Percentiles rank a stretch among this genome's conserved stretches.
Evolutionary conservation across 257 asterid species (phyloP).

Genomic region (Handroanthus guayacan): DNA sequence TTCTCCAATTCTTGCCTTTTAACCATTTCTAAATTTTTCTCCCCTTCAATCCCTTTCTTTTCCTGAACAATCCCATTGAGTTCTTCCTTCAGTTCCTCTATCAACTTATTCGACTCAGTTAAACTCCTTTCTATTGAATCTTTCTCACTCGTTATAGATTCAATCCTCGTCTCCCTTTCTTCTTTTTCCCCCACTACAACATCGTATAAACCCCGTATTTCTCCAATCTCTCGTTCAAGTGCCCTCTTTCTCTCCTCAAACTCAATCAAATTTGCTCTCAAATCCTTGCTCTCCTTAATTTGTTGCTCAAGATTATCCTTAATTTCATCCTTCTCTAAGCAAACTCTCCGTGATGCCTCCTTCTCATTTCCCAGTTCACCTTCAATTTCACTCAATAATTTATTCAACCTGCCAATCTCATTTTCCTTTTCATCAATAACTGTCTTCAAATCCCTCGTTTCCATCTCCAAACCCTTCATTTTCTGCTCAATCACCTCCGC

Average conservation of each 20-base stretch:
- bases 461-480: slow-evolving; percentile 53
- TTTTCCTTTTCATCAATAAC: slow-evolving; percentile 54
- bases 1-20: slow-evolving; percentile 59
- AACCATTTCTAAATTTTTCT: slow-evolving; percentile 45
- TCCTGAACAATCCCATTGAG: slow-evolving; percentile 44
- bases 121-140: slow-evolving; percentile 48
- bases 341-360: slow-evolving; percentile 41
- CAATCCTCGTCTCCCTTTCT: slow-evolving; percentile 50
- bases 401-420: slow-evolving; percentile 49
- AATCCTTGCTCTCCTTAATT: slow-evolving; percentile 42
- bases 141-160: slow-evolving; percentile 44
- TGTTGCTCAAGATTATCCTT: slow-evolving; percentile 44
- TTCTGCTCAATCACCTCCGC: slow-evolving; percentile 46
- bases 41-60: slow-evolving; percentile 57
- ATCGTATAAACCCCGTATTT: slow-evolving; percentile 43
- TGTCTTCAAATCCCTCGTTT: slow-evolving; percentile 45
- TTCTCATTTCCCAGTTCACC: slow-evolving; percentile 48
- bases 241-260: slow-evolving; percentile 46
- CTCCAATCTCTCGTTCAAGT: slow-evolving; percentile 44
- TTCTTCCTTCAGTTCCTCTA: slow-evolving; percentile 50
- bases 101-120: slow-evolving; percentile 40
- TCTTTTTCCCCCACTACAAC: slow-evolving; percentile 45
- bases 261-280: slow-evolving; percentile 49
- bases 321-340: slow-evolving; percentile 58
- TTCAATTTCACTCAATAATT: slow-evolving; percentile 44